phyloP scores from a whole-genome alignment of 495 filamentous ascomycete species.

The Wilcoxina mikolae region DNA sequence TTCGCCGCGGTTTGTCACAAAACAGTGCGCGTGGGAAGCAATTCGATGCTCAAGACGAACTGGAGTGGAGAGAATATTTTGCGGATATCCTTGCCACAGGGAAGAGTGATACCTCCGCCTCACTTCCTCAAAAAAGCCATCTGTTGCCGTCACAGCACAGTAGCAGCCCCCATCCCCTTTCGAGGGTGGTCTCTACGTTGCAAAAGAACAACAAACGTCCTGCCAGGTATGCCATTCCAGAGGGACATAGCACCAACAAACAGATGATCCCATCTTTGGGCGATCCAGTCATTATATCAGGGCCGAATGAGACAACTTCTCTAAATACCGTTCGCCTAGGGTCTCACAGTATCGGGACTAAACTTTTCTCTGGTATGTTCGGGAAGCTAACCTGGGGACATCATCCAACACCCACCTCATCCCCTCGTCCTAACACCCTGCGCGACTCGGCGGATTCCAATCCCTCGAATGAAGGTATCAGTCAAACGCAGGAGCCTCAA shows the following conservation, averaged over 20 bases:
- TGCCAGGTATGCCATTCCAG: neutral
- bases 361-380: neutral
- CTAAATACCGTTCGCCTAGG: neutral
- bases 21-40: neutral
- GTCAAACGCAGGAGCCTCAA: neutral
- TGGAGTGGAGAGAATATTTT: constrained; percentile 5
- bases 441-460: neutral
- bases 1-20: neutral
- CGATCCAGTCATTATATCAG: neutral
- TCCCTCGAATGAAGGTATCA: neutral
- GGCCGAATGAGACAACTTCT: neutral
- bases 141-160: neutral
- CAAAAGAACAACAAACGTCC: neutral
- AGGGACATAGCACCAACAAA: neutral
- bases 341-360: neutral
- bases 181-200: neutral
- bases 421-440: neutral
- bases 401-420: neutral
- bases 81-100: neutral
- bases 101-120: neutral
- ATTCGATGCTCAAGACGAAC: constrained; percentile 1
- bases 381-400: neutral
- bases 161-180: neutral
- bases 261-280: neutral
- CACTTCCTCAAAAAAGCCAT: neutral